These are phyloP conservation scores for Geotrichum europaeum DNA, from an alignment of 1,139 yeast species.

Conservation along the genomic window DNA sequence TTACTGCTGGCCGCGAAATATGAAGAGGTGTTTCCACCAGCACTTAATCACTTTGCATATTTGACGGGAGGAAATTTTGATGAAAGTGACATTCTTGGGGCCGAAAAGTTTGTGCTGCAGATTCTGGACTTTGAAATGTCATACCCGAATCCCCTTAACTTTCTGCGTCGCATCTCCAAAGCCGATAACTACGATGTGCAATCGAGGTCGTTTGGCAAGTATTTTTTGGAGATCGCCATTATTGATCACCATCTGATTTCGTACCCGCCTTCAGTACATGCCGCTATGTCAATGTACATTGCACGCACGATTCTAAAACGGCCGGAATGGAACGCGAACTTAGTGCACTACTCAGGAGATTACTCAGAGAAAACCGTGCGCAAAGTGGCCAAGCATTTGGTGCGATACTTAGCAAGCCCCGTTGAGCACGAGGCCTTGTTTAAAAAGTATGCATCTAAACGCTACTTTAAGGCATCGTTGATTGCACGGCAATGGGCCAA, in stretches of 20 bases:
- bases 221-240: slow-evolving; percentile 71
- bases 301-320: slow-evolving; percentile 74
- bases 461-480: slow-evolving; percentile 85
- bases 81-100: slow-evolving; percentile 79
- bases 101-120: slow-evolving; percentile 76
- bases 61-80: slow-evolving; percentile 81
- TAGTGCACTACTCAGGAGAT: slow-evolving; percentile 90
- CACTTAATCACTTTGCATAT: slow-evolving; percentile 80
- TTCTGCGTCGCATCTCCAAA: slow-evolving; percentile 82
- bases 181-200: slow-evolving; percentile 95
- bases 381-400: slow-evolving; percentile 65
- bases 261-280: slow-evolving; percentile 53
- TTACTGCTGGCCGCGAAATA: slow-evolving; percentile 90
- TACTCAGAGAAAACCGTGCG: slow-evolving; percentile 66
- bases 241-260: slow-evolving; percentile 80
- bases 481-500: slow-evolving; percentile 91
- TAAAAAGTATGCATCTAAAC: slow-evolving; percentile 86
- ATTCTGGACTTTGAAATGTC: slow-evolving; percentile 72
- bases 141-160: slow-evolving; percentile 93
- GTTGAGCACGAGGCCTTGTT: slow-evolving; percentile 89
- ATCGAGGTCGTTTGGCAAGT: slow-evolving; percentile 87
- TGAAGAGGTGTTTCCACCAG: slow-evolving; percentile 90
- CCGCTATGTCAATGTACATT: slow-evolving; percentile 89
- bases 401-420: slow-evolving; percentile 76
- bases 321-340: slow-evolving; percentile 57